These are phyloP conservation scores for Candida boleticola DNA, from an alignment of 805 yeast species.

Conservation along the genomic window DNA sequence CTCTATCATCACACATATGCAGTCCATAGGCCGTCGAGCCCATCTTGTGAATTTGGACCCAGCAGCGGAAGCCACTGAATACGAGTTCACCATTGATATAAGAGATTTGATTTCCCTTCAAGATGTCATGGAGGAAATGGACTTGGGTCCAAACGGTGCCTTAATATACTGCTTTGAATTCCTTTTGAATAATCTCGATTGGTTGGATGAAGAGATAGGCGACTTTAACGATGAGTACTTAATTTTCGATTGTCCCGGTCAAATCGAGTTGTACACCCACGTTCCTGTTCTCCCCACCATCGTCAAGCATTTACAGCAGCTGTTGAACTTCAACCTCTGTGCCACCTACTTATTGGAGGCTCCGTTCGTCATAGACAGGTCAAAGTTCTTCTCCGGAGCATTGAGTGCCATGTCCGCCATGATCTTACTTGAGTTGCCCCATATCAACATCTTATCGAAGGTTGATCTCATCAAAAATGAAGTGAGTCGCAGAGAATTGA, in stretches of 20 bases:
- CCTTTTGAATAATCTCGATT: constrained; percentile 82
- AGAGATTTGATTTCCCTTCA: constrained; percentile 85
- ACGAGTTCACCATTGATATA: constrained; percentile 88
- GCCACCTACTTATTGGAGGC: constrained; percentile 93
- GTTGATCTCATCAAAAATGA: constrained; percentile 82
- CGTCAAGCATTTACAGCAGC: constrained; percentile 77
- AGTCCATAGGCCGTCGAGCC: constrained; percentile 85
- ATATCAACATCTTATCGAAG: constrained; percentile 84
- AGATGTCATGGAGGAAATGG: constrained; percentile 94
- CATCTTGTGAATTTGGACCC: constrained; percentile 96
- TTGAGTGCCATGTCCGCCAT: constrained; percentile 97
- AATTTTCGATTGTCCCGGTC: constrained; percentile 96
- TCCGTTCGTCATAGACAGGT: constrained; percentile 84
- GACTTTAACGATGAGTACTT: constrained; percentile 92
- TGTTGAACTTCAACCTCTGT: constrained; percentile 82
- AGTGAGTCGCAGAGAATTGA: constrained; percentile 70
- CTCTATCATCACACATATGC: constrained; percentile 82
- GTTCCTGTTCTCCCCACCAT: constrained; percentile 89
- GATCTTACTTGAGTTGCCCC: constrained; percentile 94
- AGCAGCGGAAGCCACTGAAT: constrained; percentile 92
- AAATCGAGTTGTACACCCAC: constrained; percentile 91
- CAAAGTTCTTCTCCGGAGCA: constrained; percentile 94
- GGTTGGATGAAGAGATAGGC: constrained; percentile 97
- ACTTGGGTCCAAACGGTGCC: constrained; percentile 94
- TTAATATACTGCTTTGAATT: constrained; percentile 91